Base-by-base conservation (phyloP, 1,284 basidiomycete species). In the Peniophora sp. region DNA sequence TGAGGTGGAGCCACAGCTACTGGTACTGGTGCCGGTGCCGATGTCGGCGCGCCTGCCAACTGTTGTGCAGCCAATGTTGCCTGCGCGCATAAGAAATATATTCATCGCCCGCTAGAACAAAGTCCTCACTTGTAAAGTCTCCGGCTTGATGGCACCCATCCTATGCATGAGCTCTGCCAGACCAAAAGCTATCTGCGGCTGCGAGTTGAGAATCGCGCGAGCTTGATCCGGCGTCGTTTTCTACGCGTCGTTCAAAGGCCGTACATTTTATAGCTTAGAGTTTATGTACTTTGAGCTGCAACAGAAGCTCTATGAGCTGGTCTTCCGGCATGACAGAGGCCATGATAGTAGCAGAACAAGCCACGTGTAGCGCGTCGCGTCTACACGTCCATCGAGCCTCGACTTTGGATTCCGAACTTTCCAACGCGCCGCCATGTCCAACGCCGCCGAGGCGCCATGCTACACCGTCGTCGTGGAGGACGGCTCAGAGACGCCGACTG, bases 381-480 rank as follows among this genome's bases (percentile, higher is more conserved):
- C 27, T 12, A 32, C 27, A 32, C 27, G 27, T 32, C 27, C 27
- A 32, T 32, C 27, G n/a, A n/a, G n/a, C n/a, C n/a, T n/a, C 27
- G 6, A 32, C 27, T 12, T 12, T 5, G 27, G 12, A 32, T 32
- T 6, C 12, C 47, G n/a, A 48, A 39, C 27, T 39, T 45, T 41
- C 39, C 43, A 32, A 34, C 41, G 22, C 44, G 25, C 25, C 35
- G 39, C 38, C 48, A 58, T 46, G 59, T 57, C 57, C 39, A 58
- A 34, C 47, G 53, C 69, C 49, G 27, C 27, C 27, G 86, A 89
- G 56, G 64, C 78, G 51, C 70, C 82, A 61, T 94, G 90, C 69
- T 92, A 93, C 67, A 93, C 92, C 20, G 75, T 95, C 60, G 81
- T 95, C 49, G 81, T 79, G 52, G 91, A 94, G 63, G 88, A 89